Evolutionary conservation across 1,139 yeast genomes (phyloP).

Genomic region (Taphrina betulina): DNA sequence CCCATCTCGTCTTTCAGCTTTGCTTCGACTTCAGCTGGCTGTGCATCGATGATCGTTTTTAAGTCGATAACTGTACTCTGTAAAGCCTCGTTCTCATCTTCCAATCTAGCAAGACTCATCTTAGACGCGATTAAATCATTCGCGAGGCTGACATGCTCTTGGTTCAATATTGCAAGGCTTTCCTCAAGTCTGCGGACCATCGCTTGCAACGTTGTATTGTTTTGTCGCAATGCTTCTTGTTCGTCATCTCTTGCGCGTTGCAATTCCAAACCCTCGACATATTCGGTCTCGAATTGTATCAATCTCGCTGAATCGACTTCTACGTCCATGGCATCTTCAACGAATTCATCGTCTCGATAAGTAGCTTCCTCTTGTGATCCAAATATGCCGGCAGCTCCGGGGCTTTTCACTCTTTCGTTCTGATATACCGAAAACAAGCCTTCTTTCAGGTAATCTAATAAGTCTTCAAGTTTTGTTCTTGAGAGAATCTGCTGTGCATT

Average conservation of each 20-base stretch:
- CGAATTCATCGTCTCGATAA: conserved; percentile 60
- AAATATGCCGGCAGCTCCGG: conserved; percentile 17
- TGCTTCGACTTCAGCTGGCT: conserved; percentile 39
- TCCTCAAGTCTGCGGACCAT: conserved; percentile 74
- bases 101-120: conserved; percentile 62
- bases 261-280: conserved; percentile 64
- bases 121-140: conserved; percentile 69
- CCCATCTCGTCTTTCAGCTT: conserved; percentile 46
- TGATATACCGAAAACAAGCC: conserved; percentile 70
- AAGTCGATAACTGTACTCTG: conserved; percentile 56
- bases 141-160: conserved; percentile 76
- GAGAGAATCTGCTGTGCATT: conserved; percentile 61
- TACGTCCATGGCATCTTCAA: conserved; percentile 73
- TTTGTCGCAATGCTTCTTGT: conserved; percentile 60
- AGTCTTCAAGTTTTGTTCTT: conserved; percentile 64
- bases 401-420: conserved; percentile 40
- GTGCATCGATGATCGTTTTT: conserved; percentile 43
- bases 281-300: conserved; percentile 68
- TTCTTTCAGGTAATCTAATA: conserved; percentile 74
- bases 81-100: conserved; percentile 62
- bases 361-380: conserved; percentile 23
- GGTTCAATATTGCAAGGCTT: conserved; percentile 63
- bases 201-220: conserved; percentile 70
- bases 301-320: conserved; percentile 70
- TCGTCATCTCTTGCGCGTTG: conserved; percentile 71